Conservation (phyloP, 176 grass and related monocot species). For the Saccharum officinarum region DNA sequence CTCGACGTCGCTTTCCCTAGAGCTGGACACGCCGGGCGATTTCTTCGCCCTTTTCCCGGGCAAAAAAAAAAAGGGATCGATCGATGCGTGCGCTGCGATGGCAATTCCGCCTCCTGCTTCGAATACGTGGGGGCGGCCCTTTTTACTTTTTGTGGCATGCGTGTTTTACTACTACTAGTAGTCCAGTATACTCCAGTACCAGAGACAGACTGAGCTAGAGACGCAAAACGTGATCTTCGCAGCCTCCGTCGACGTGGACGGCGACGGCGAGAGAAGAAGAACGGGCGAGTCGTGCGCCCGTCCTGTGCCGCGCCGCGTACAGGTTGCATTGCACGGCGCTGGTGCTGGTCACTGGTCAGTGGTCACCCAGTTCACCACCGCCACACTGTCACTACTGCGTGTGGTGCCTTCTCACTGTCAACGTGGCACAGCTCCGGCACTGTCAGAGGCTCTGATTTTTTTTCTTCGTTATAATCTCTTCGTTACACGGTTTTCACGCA, state of each 20-base stretch:
- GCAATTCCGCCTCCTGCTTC: background rate
- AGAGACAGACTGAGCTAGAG: background rate
- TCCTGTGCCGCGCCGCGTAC: background rate
- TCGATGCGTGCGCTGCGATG: background rate
- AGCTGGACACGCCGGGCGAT: background rate
- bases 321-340: background rate
- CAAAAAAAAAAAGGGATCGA: background rate
- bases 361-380: background rate
- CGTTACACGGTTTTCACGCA: background rate
- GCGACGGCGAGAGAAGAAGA: background rate
- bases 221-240: conserved; percentile 1
- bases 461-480: background rate
- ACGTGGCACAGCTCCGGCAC: background rate
- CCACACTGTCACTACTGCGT: background rate
- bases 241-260: background rate
- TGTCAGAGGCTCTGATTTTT: background rate
- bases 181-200: background rate
- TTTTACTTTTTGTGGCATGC: background rate
- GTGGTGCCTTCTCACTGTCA: background rate
- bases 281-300: background rate
- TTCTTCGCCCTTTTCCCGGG: background rate
- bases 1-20: background rate
- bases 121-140: background rate
- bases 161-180: background rate
- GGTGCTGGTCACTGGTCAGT: background rate